phyloP scores from a whole-genome alignment of 2,329 filamentous ascomycete genomes.

The Trichoderma sp. region DNA sequence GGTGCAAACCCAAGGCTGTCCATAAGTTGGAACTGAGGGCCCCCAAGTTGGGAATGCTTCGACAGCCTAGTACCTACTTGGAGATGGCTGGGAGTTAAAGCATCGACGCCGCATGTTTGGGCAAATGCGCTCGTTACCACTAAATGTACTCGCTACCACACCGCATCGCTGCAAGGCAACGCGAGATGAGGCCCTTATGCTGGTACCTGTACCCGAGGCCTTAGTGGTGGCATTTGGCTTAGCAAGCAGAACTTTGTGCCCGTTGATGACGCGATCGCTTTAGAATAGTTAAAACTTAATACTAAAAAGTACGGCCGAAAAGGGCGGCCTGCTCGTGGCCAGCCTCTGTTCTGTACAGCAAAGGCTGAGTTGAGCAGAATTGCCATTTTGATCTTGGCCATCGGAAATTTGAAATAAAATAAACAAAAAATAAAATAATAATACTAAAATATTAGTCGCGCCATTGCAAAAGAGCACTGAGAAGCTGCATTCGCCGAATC shows the following conservation, averaged over 20 bases:
- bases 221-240: neutral
- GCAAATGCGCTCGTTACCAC: neutral
- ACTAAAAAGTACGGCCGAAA: constrained; percentile 6
- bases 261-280: constrained; percentile 5
- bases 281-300: neutral
- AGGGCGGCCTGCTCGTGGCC: neutral
- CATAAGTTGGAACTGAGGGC: neutral
- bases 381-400: neutral
- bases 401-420: neutral
- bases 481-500: constrained; percentile 1
- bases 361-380: neutral
- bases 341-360: neutral
- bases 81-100: neutral
- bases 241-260: constrained; percentile 7
- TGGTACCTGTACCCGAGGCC: neutral
- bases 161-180: neutral
- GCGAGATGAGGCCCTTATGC: neutral
- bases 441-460: too few relatives aligned
- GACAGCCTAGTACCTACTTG: neutral
- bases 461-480: neutral
- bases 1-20: neutral
- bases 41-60: neutral
- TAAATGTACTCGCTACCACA: neutral
- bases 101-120: neutral
- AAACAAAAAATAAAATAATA: too few relatives aligned